Evolutionary conservation across 2,329 filamentous ascomycete species (phyloP), one percentile per base, ranked within the genome.

Genomic region (Colletotrichum tamarilloi): DNA sequence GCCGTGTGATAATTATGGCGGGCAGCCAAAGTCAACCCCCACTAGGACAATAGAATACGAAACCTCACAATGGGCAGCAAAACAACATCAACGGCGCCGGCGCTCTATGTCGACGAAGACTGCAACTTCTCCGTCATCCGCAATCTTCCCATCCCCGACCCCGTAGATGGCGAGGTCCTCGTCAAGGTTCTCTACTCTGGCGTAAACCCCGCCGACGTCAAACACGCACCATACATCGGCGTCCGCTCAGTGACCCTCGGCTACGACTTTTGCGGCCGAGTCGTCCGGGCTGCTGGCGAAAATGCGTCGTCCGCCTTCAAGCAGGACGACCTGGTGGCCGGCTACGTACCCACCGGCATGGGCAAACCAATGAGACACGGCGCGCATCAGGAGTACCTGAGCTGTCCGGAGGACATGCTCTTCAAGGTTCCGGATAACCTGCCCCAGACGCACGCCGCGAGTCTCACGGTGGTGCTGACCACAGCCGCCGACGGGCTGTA

Each of bases 401-500:
- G 62, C 7, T 67, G 68, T 7, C 72, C 62, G 4, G 72, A 74
- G 4, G 26, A 53, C 11, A 16, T 67, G 7, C 22, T 59, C 14
- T 71, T 49, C 60, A 32, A 28, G 28, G 72, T 74, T 16, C 74
- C 76, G 4, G 56, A 12, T 0, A 69, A 68, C 57, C 42, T 78
- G 2, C 70, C 66, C 1, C 49, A 24, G 2, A 42, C 63, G 53
- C 60, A 72, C 24, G 77, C 77, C 1, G 77, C 75, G 8, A 30
- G 72, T 8, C 49, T 78, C 11, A 46, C 77, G 0, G 57, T 64
- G 9, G 65, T 74, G 5, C 42, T 72, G 6, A 42, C 67, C 9
- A 78, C 77, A 0, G 78, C 78, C 5, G 75, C 77, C 1, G 76
- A 78, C 35, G 77, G 65, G 5, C 60, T 78, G 4, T 75, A 76